phyloP scores from a whole-genome alignment of 2,329 filamentous ascomycete species.

The Colletotrichum sublineola region DNA sequence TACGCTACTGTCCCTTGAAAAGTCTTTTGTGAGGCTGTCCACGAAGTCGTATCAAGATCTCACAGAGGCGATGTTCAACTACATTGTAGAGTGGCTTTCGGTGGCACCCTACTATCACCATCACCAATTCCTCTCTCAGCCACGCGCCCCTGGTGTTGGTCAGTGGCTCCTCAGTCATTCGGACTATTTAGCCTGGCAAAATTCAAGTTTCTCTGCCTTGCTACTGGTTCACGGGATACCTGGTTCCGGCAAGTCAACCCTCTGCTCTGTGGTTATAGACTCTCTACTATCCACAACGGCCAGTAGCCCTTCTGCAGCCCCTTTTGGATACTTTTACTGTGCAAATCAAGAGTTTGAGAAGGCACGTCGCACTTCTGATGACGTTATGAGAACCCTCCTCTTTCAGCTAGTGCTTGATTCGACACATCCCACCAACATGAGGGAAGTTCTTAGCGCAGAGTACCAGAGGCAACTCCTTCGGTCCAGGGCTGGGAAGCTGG shows the following conservation, averaged over 20 bases:
- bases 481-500: not conserved
- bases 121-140: not conserved
- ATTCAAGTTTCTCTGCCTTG: not conserved
- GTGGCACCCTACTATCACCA: not conserved
- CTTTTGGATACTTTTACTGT: constrained; percentile 16
- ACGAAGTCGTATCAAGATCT: not conserved
- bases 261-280: constrained; percentile 16
- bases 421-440: not conserved
- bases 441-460: not conserved
- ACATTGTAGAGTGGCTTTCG: not conserved
- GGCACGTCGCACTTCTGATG: not conserved
- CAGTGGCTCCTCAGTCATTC: not conserved
- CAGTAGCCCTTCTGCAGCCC: not conserved
- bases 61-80: not conserved
- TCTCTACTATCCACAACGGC: not conserved
- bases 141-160: not conserved
- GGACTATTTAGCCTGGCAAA: not conserved
- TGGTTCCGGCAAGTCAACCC: not conserved
- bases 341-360: constrained; percentile 15
- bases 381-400: not conserved
- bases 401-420: not conserved
- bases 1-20: fast-evolving
- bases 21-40: not conserved
- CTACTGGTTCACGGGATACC: not conserved
- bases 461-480: not conserved